Conservation (phyloP, 2,329 filamentous ascomycete genomes). For the Aspergillus hortae region DNA sequence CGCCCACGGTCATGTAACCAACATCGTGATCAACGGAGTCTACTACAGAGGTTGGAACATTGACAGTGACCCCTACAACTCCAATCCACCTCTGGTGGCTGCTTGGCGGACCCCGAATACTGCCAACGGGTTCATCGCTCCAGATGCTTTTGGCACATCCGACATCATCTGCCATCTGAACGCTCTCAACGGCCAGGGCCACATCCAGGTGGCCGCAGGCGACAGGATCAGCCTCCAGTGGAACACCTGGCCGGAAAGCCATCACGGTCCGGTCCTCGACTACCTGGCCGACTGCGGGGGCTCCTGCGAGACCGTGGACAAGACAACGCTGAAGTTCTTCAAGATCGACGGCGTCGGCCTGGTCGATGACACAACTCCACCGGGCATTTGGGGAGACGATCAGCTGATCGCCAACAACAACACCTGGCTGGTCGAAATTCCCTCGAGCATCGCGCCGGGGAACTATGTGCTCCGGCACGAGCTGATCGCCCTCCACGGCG, state of each 20-base stretch:
- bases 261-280: slow-evolving; percentile 60
- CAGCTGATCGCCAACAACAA: slow-evolving; percentile 48
- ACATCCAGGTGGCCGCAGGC: slow-evolving; percentile 57
- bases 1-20: slow-evolving; percentile 15
- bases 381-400: slow-evolving; percentile 53
- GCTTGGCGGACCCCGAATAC: slow-evolving; percentile 53
- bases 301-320: slow-evolving; percentile 51
- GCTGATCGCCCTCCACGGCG: slow-evolving; percentile 49
- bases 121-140: slow-evolving; percentile 51
- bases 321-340: slow-evolving; percentile 53
- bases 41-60: slow-evolving; percentile 26
- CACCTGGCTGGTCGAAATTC: slow-evolving; percentile 45
- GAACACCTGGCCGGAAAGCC: slow-evolving; percentile 60
- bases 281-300: slow-evolving; percentile 58
- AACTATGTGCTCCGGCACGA: slow-evolving; percentile 52
- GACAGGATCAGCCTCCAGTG: slow-evolving; percentile 55
- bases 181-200: slow-evolving; percentile 48
- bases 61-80: slow-evolving; percentile 25
- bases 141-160: slow-evolving; percentile 34
- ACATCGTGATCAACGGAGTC: slow-evolving; percentile 18
- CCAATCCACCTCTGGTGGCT: slow-evolving; percentile 37
- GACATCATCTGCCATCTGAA: slow-evolving; percentile 60
- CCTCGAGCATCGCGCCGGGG: slow-evolving; percentile 41
- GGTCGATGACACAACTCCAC: slow-evolving; percentile 36
- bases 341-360: slow-evolving; percentile 58